Evolutionary conservation across 2,329 filamentous ascomycete genomes (phyloP).

Genomic region (Calonectria hawksworthii): DNA sequence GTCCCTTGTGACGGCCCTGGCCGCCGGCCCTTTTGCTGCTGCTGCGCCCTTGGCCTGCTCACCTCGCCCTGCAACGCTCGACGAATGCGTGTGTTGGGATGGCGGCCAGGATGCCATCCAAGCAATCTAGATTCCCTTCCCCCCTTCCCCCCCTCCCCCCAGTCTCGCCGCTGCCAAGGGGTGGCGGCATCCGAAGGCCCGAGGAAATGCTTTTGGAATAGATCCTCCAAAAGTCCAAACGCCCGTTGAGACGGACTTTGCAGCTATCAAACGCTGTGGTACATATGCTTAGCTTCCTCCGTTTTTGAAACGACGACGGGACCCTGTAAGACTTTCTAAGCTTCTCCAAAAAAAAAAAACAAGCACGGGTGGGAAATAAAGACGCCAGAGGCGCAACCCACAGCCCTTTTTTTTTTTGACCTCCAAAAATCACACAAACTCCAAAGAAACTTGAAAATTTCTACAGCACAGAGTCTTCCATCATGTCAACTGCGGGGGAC

Average conservation of each 20-base stretch:
- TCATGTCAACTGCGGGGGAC: constrained; percentile 2
- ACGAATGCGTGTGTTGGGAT: no score
- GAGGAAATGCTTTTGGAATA: constrained; percentile 2
- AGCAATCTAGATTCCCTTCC: background rate
- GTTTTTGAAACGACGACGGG: background rate
- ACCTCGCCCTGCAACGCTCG: background rate
- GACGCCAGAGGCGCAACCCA: background rate
- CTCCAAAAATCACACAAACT: background rate
- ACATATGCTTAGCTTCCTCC: constrained; percentile 3
- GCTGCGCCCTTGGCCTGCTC: background rate
- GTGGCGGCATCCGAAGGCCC: background rate
- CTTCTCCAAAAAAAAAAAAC: background rate
- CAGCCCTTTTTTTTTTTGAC: background rate
- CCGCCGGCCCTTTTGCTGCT: background rate
- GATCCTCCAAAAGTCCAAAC: constrained; percentile 4
- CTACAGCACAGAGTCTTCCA: background rate
- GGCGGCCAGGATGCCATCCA: background rate
- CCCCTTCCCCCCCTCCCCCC: no score
- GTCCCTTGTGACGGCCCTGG: background rate
- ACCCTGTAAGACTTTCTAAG: background rate
- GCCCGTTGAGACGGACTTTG: background rate
- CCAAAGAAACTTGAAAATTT: background rate
- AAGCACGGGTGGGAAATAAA: background rate
- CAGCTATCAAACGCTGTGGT: background rate
- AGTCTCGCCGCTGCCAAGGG: background rate